Evolutionary conservation across 2,329 filamentous ascomycete species (phyloP).

Genomic region (Cryphonectria naterciae): DNA sequence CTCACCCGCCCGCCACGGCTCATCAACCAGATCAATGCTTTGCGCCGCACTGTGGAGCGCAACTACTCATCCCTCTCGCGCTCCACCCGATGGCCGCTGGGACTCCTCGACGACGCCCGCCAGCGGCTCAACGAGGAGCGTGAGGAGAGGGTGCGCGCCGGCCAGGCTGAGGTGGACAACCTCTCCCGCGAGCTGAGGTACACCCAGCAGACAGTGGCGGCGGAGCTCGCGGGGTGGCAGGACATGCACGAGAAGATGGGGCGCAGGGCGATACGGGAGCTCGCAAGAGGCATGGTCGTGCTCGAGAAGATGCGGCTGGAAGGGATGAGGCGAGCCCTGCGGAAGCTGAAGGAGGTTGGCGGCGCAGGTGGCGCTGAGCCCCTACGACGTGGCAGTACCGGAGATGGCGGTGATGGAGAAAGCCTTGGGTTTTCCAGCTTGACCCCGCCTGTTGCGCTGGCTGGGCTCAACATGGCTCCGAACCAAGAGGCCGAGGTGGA

Average conservation of each 20-base stretch:
- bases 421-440: constrained; percentile 5
- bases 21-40: constrained; percentile 74
- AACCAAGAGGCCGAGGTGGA: constrained; percentile 19
- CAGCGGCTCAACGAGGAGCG: constrained; percentile 82
- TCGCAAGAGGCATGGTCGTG: constrained; percentile 79
- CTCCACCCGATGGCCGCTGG: constrained; percentile 78
- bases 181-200: constrained; percentile 84
- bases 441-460: constrained; percentile 22
- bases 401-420: constrained; percentile 8
- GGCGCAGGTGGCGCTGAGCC: neutral
- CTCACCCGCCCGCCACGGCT: constrained; percentile 79
- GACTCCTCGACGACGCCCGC: constrained; percentile 84
- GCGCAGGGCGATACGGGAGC: constrained; percentile 71
- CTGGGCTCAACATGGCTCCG: constrained; percentile 27
- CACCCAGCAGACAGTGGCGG: constrained; percentile 90
- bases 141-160: constrained; percentile 75
- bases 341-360: constrained; percentile 54
- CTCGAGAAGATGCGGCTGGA: constrained; percentile 79
- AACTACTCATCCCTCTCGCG: constrained; percentile 75
- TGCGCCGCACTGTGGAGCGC: constrained; percentile 77
- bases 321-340: constrained; percentile 77
- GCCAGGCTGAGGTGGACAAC: constrained; percentile 70
- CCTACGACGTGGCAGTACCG: neutral
- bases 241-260: constrained; percentile 83
- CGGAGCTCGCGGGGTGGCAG: constrained; percentile 92